Evolutionary conservation across 108 stramenopile genomes (phyloP), one percentile per base, ranked within the genome.

Genomic region (Nitzschia inconspicua): DNA sequence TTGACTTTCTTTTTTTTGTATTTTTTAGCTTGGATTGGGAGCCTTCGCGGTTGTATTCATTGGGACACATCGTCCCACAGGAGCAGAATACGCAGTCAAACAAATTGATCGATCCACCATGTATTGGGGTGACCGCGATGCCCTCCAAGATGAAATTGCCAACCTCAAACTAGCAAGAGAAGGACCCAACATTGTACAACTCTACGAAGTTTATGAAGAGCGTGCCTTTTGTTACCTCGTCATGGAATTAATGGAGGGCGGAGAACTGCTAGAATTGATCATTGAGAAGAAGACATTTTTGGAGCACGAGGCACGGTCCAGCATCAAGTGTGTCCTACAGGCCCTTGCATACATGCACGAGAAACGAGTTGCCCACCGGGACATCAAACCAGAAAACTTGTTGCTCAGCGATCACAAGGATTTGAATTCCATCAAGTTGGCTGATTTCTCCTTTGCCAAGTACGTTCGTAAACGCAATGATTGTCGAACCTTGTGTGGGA

Each of bases 391-490:
- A 23, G 86, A 88, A 47, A 84, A 88, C 59, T 47, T 78, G 24
- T 43, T 78, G 55, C 49, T 78, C 26, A 80, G 78, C 80, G 55
- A 73, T 96, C 60, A 99, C 94, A 71, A 74, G 66, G 47, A 78
- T 72, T 55, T 76, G 46, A 72, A 80, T 25, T 58, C 67, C 22
- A 81, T 99, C 61, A 99, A 99, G 74, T 65, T 99, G 47, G 95
- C 95, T 16, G 98, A 99, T 73, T 98, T 99, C 82, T 97, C 97
- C 31, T 96, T 98, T 66, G 96, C 97, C 34, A 88, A 94, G 57
- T 57, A 60, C 20, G 72, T 72, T 23, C 57, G 50, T 30, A 68
- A 51, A 24, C 43, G 36, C 13, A 75, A 91, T 42, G 76, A 75
- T 27, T 92, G 94, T 47, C 84, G 82, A 25, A 95, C 93, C 5